Base-by-base conservation (phyloP, 208 protist species). In the Naegleria lovaniensis region DNA sequence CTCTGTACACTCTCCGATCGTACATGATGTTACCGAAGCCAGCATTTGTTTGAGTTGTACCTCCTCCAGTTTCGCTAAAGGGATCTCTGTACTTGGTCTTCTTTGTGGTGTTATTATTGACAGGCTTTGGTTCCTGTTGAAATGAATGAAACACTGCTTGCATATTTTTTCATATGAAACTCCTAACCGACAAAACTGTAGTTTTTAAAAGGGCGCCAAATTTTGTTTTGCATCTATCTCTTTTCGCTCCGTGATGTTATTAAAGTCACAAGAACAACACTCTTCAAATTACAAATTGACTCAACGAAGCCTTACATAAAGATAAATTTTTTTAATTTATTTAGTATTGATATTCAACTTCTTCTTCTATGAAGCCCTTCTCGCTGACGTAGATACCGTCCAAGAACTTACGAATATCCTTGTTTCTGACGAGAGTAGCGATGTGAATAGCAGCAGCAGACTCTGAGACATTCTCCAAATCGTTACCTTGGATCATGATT, bases 381-480 rank as follows among this genome's bases (percentile, higher is more conserved):
- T 98, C 97, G 93, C 96, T 96, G 43, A 99, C 98, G 94, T 99
- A 99, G 94, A 99, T 97, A 97, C 99, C 99, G 95, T 99, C 99
- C 19, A 99, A 94, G 98, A 99, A 99, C 97, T 99, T 99, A 96
- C 99, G 97, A 95, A 99, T 99, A 99, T 99, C 99, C 96, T 99
- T 99, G 91, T 98, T 97, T 94, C 97, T 98, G 86, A 99, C 97
- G 85, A 98, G 91, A 93, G 95, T 97, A 87, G 97, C 94, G 94
- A 99, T 94, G 91, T 99, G 97, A 94, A 99, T 98, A 76, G 96
- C 91, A 89, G 98, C 98, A 87, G 98, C 95, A n/a, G 55, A 91
- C 22, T 91, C 95, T 51, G 97, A 98, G 67, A 99, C 98, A 88
- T 93, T 88, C 90, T 98, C 95, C 84, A 98, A 88, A 93, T 98